Evolutionary conservation across 2,329 filamentous ascomycete genomes (phyloP).

Genomic region (Albifimbria verrucaria): DNA sequence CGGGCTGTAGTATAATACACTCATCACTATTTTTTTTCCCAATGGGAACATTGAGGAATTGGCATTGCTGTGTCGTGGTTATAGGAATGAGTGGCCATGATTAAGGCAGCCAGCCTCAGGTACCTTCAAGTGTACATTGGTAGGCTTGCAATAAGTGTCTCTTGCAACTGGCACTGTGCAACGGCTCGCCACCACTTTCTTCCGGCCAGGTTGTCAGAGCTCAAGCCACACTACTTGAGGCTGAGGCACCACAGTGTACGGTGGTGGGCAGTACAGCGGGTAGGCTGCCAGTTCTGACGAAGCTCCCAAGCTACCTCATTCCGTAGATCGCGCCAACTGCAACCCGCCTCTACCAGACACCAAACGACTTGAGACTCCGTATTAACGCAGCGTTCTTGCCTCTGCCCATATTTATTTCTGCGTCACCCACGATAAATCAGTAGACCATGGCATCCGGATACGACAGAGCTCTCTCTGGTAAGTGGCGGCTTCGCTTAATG

Average conservation of each 20-base stretch:
- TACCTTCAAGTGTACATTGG: too few species aligned
- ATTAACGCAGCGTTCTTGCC: neutral
- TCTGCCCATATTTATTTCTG: neutral
- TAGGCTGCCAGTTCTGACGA: slow-evolving; percentile 38
- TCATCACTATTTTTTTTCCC: too few species aligned
- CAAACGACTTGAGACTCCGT: slow-evolving; percentile 1
- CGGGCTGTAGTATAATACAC: too few species aligned
- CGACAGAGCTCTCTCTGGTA: slow-evolving; percentile 98
- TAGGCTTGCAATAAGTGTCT: too few species aligned
- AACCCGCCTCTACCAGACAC: neutral
- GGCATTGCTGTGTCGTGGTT: too few species aligned
- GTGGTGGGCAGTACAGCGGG: slow-evolving; percentile 19
- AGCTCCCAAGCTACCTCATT: slow-evolving; percentile 25
- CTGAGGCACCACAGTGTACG: slow-evolving; percentile 27
- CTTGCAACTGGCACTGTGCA: slow-evolving; percentile 7
- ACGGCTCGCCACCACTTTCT: slow-evolving; percentile 22
- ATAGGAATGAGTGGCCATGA: too few species aligned
- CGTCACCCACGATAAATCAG: slow-evolving; percentile 2
- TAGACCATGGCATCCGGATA: slow-evolving; percentile 82
- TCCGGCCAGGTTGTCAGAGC: slow-evolving; percentile 18
- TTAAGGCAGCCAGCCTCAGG: too few species aligned
- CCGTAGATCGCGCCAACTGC: slow-evolving; percentile 5
- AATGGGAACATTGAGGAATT: too few species aligned
- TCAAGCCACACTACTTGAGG: slow-evolving; percentile 1
- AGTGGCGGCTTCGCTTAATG: slow-evolving; percentile 35